Evolutionary conservation across 2,329 filamentous ascomycete genomes (phyloP).

Genomic region (Botrytis fabae): DNA sequence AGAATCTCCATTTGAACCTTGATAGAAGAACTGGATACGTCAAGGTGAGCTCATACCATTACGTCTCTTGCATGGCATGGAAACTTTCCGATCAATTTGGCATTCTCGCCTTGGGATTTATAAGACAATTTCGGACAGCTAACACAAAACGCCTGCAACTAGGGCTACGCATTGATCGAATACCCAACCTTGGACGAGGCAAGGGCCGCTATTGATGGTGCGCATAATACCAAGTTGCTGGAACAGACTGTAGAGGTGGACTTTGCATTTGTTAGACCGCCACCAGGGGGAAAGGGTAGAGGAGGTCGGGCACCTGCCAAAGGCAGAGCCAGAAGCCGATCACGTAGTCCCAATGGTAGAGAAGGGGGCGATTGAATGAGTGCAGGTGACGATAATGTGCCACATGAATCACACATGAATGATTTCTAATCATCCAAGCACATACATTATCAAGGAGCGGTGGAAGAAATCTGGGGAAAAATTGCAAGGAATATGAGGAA

Average conservation of each 20-base stretch:
- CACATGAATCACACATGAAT: neutral
- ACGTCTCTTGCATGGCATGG: neutral
- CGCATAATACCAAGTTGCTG: slow-evolving; percentile 74
- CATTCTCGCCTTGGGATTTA: slow-evolving; percentile 6
- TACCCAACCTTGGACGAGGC: slow-evolving; percentile 79
- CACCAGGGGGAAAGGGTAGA: slow-evolving; percentile 56
- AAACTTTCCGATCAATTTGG: neutral
- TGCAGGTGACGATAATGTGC: slow-evolving; percentile 11
- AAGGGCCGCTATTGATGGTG: slow-evolving; percentile 76
- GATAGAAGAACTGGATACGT: slow-evolving; percentile 83
- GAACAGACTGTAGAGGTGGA: slow-evolving; percentile 81
- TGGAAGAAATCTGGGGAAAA: slow-evolving; percentile 7
- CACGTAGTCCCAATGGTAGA: slow-evolving; percentile 38
- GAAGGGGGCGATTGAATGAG: slow-evolving; percentile 36
- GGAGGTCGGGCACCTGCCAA: slow-evolving; percentile 40
- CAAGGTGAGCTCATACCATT: slow-evolving; percentile 57
- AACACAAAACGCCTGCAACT: slow-evolving; percentile 20
- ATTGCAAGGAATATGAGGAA: neutral
- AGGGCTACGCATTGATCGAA: slow-evolving; percentile 86
- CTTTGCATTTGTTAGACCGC: slow-evolving; percentile 82
- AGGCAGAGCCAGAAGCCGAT: slow-evolving; percentile 40
- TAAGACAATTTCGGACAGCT: slow-evolving; percentile 1
- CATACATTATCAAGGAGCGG: neutral
- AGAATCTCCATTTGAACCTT: slow-evolving; percentile 81
- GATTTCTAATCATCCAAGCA: slow-evolving; percentile 10